Evolutionary conservation across 768 basidiomycete species (phyloP).

Genomic region (Naematelia aurantialba): DNA sequence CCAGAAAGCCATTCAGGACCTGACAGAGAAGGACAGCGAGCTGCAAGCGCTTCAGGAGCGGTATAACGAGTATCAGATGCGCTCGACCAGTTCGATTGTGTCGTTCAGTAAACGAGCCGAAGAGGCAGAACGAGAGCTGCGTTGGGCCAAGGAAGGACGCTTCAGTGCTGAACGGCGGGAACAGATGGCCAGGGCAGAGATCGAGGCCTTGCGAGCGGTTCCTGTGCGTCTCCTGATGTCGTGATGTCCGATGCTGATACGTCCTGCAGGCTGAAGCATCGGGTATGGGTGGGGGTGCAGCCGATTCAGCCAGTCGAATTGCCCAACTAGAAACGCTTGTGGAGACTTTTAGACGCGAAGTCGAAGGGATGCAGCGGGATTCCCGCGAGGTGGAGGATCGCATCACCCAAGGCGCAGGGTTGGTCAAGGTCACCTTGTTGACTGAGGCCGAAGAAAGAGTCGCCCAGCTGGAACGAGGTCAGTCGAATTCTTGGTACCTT

Average conservation of each 20-base stretch:
- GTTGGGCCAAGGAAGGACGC: conserved; percentile 47
- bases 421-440: conserved; percentile 32
- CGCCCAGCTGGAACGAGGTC: conserved; percentile 23
- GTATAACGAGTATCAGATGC: conserved; percentile 21
- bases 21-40: conserved; percentile 30
- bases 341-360: conserved; percentile 29
- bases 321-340: conserved; percentile 32
- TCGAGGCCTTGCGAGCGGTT: conserved; percentile 18
- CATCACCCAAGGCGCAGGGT: conserved; percentile 32
- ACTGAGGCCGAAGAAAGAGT: conserved; percentile 20
- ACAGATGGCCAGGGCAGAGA: conserved; percentile 32
- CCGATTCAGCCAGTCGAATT: conserved; percentile 23
- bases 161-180: conserved; percentile 36
- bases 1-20: conserved; percentile 23
- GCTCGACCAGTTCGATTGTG: conserved; percentile 17
- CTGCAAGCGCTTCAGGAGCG: conserved; percentile 27
- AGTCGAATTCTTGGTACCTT: conserved; percentile 6
- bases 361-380: conserved; percentile 32
- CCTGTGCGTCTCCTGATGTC: conserved; percentile 3
- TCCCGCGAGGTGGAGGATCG: conserved; percentile 35
- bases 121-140: conserved; percentile 39
- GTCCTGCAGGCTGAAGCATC: conserved; percentile 8
- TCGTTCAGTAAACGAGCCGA: conserved; percentile 23
- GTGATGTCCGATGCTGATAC: not conserved
- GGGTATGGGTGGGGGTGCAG: conserved; percentile 8